phyloP scores from a whole-genome alignment of 257 asterid species.

The Catharanthus roseus region DNA sequence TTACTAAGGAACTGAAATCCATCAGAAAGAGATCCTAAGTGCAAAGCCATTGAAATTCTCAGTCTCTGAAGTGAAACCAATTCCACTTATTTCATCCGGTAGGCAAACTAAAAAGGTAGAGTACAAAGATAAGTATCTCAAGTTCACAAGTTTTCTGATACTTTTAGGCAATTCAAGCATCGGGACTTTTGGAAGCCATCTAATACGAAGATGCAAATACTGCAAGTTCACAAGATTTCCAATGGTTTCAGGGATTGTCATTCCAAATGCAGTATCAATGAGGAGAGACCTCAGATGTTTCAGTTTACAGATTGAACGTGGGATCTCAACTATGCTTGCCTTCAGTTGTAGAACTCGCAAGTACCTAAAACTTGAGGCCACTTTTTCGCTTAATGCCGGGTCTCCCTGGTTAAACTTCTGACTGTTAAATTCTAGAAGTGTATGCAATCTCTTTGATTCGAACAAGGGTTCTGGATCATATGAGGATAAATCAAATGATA shows the following conservation, averaged over 20 bases:
- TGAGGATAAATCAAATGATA: neutral
- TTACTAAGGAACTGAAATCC: neutral
- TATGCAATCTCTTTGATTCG: neutral
- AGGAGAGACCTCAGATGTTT: slow-evolving; percentile 32
- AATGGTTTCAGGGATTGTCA: neutral
- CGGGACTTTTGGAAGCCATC: neutral
- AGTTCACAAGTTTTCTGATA: neutral
- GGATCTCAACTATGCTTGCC: neutral
- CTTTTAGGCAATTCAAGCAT: neutral
- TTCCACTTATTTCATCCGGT: neutral
- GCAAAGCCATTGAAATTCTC: neutral
- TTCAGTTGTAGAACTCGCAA: neutral
- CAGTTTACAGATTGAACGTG: slow-evolving; percentile 36
- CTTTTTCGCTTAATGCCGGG: neutral
- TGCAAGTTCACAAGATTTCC: neutral
- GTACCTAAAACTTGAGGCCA: neutral
- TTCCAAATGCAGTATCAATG: neutral
- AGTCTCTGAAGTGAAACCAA: slow-evolving; percentile 1
- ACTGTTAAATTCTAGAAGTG: neutral
- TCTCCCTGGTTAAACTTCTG: neutral
- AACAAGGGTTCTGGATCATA: neutral
- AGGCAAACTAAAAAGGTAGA: neutral
- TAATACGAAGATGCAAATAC: neutral
- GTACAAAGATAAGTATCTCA: neutral
- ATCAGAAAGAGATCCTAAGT: neutral